phyloP scores from a whole-genome alignment of 2,329 filamentous ascomycete genomes.

The Ceratocystis albifundus region DNA sequence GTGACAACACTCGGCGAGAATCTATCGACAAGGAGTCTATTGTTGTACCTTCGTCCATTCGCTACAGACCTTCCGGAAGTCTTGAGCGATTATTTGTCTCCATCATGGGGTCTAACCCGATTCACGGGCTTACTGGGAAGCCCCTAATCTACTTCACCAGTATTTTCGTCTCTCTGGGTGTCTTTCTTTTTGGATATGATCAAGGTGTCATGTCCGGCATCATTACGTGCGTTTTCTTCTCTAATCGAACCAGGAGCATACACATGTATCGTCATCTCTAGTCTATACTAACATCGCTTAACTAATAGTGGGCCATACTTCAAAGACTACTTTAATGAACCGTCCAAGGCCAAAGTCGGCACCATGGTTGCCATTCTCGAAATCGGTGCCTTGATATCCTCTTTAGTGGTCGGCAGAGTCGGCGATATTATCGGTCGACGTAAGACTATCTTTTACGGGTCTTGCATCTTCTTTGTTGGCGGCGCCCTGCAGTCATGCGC shows the following conservation, averaged over 20 bases:
- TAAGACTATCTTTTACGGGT: slow-evolving; percentile 85
- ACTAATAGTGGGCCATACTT: slow-evolving; percentile 67
- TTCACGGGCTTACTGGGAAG: slow-evolving; percentile 91
- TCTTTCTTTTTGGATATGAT: slow-evolving; percentile 83
- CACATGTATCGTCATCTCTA: not conserved
- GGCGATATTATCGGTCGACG: slow-evolving; percentile 86
- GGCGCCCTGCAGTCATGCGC: slow-evolving; percentile 77
- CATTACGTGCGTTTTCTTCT: slow-evolving; percentile 43
- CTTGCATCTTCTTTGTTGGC: slow-evolving; percentile 73
- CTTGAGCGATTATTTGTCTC: slow-evolving; percentile 60
- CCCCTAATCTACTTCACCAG: slow-evolving; percentile 94
- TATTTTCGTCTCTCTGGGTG: slow-evolving; percentile 75
- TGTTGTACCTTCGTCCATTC: slow-evolving; percentile 55
- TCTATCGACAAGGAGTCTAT: slow-evolving; percentile 64
- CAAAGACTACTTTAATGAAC: slow-evolving; percentile 83
- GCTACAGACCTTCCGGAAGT: slow-evolving; percentile 50
- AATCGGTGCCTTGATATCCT: slow-evolving; percentile 83
- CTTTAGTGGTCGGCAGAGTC: slow-evolving; percentile 71
- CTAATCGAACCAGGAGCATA: not conserved
- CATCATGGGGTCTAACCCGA: slow-evolving; percentile 74
- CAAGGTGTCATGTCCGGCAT: slow-evolving; percentile 78
- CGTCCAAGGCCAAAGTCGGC: slow-evolving; percentile 73
- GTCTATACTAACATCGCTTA: not conserved
- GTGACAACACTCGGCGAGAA: slow-evolving; percentile 22
- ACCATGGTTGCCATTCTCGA: slow-evolving; percentile 98